Evolutionary conservation across 345 rosid genomes (phyloP), one percentile per base, ranked within the genome.

Genomic region (Citrus inodora): DNA sequence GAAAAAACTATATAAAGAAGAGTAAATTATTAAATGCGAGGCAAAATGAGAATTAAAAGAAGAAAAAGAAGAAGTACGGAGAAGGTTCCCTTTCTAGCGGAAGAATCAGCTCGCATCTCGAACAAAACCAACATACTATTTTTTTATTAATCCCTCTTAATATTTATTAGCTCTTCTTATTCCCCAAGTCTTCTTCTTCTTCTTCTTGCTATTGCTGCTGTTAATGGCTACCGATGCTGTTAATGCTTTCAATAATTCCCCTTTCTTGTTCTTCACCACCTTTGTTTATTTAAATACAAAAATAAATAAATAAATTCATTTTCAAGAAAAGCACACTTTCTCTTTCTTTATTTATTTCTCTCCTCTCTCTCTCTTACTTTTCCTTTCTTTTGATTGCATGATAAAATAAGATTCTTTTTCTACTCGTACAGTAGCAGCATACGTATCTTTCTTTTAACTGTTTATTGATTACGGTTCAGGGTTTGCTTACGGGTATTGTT

Each of bases 41-140:
- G 93, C 81, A 93, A 83, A 86, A 92, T 88, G 87, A 89, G 89
- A 80, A 92, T 87, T 75, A 92, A 86, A 79, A 90, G 92, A 75
- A 92, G 85, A 72, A 87, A 89, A 60, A 91, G 86, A 32, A 90
- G 86, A 80, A 90, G 86, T 78, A 86, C 85, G 83, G 87, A 91
- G 93, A 87, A 87, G 86, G 86, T 80, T 86, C 88, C 92, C 69
- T 87, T 86, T 82, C 85, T 86, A 76, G 81, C 74, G 85, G 88
- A 86, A 67, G 88, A 88, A 67, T 76, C 79, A 60, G 85, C 94
- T 86, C 92, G 90, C 97, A 87, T 88, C 90, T 90, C 94, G 83
- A 83, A 73, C 71, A 71, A 30, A 19, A 71, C 74, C 63, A 9
- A 32, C 74, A 21, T 70, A 28, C 21, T 53, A 53, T 32, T 53